Evolutionary conservation across 2,329 filamentous ascomycete species (phyloP).

Genomic region (Alternaria sp.): DNA sequence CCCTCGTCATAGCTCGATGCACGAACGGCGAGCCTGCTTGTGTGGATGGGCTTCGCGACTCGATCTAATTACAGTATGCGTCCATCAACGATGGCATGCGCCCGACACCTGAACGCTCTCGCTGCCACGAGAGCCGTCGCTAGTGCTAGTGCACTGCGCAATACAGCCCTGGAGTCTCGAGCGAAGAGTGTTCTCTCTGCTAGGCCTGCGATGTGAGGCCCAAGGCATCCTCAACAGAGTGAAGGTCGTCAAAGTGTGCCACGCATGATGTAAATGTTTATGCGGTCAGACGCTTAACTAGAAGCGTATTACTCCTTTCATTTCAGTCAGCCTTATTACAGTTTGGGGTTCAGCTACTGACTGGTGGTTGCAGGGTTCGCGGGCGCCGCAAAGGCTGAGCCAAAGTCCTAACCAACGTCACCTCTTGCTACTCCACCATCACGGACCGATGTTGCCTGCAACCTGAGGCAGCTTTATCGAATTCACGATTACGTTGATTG

Average conservation of each 20-base stretch:
- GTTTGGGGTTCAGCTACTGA: slow-evolving; percentile 32
- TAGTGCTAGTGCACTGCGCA: background rate
- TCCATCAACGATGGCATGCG: background rate
- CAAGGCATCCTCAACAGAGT: slow-evolving; percentile 23
- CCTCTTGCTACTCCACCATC: slow-evolving; percentile 20
- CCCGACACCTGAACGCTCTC: background rate
- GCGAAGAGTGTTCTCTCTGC: slow-evolving; percentile 7
- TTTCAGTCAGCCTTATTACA: slow-evolving; percentile 44
- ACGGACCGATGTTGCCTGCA: slow-evolving; percentile 22
- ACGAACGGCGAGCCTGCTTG: slow-evolving; percentile 10
- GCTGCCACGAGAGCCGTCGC: background rate
- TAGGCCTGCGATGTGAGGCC: slow-evolving; percentile 21
- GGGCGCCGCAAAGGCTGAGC: slow-evolving; percentile 34
- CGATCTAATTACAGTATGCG: slow-evolving; percentile 1
- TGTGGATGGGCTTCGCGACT: slow-evolving; percentile 2
- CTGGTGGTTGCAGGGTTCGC: slow-evolving; percentile 42
- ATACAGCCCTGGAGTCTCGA: slow-evolving; percentile 6
- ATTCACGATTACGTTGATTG: slow-evolving; percentile 6
- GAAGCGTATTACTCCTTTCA: slow-evolving; percentile 28
- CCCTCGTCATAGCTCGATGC: slow-evolving; percentile 13
- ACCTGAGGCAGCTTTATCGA: slow-evolving; percentile 5
- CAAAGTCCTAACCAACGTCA: slow-evolving; percentile 17
- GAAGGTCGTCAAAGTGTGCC: slow-evolving; percentile 19
- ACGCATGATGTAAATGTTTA: slow-evolving; percentile 21
- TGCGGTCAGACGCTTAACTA: slow-evolving; percentile 27